Percentiles rank a stretch among this genome's conserved stretches.
These are phyloP conservation scores for Pontederia crassipes DNA, from an alignment of 176 grass and related monocot species.

Conservation along the genomic window DNA sequence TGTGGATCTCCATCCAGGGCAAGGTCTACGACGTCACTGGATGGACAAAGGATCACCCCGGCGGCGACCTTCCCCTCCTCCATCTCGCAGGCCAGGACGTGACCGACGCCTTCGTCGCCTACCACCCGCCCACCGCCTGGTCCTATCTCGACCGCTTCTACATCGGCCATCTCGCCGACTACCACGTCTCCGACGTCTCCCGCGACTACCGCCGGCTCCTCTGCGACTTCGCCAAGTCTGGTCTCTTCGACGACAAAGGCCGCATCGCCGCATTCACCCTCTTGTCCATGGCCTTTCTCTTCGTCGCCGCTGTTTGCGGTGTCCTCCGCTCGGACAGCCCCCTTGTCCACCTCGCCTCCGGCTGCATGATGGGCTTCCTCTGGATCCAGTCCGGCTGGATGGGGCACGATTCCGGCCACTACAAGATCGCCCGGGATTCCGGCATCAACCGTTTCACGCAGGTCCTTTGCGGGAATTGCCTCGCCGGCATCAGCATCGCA, in stretches of 20 bases:
- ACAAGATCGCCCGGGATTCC: slow-evolving; percentile 28
- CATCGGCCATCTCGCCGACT: slow-evolving; percentile 61
- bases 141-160: slow-evolving; percentile 46
- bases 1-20: slow-evolving; percentile 84
- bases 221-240: slow-evolving; percentile 41
- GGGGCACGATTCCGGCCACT: slow-evolving; percentile 87
- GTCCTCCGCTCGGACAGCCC: slow-evolving; percentile 24
- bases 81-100: slow-evolving; percentile 63
- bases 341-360: slow-evolving; percentile 34
- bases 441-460: slow-evolving; percentile 46
- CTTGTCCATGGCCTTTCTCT: slow-evolving; percentile 17
- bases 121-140: slow-evolving; percentile 56
- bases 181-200: slow-evolving; percentile 45
- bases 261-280: slow-evolving; percentile 22
- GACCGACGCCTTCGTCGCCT: slow-evolving; percentile 73
- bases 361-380: slow-evolving; percentile 42
- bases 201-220: slow-evolving; percentile 65
- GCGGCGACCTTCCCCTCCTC: slow-evolving; percentile 57
- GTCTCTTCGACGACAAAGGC: slow-evolving; percentile 58
- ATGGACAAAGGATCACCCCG: slow-evolving; percentile 58
- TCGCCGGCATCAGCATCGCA: slow-evolving; percentile 79
- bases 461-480: slow-evolving; percentile 69
- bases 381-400: slow-evolving; percentile 91
- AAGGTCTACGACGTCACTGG: slow-evolving; percentile 80
- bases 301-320: slow-evolving; percentile 27